Evolutionary conservation across 805 yeast species (phyloP).

Genomic region (Ogataea pilisensis): DNA sequence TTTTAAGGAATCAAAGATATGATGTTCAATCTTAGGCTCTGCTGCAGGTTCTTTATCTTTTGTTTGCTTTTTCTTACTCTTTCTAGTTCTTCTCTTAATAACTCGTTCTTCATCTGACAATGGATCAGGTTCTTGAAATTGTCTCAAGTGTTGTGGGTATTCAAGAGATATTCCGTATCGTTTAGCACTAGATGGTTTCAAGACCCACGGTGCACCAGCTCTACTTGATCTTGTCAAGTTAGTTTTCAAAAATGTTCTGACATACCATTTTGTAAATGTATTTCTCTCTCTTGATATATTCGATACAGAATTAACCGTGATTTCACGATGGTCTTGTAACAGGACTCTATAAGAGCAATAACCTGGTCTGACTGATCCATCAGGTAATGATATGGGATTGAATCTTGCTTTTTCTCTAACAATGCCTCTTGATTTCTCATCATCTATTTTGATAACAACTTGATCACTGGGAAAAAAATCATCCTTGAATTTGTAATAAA

Average conservation of each 20-base stretch:
- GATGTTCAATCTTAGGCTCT: slow-evolving; percentile 4
- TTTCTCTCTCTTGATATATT: slow-evolving; percentile 80
- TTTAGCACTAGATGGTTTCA: slow-evolving; percentile 69
- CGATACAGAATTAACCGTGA: slow-evolving; percentile 60
- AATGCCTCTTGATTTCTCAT: slow-evolving; percentile 49
- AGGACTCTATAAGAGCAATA: slow-evolving; percentile 70
- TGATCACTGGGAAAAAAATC: slow-evolving; percentile 92
- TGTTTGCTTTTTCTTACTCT: slow-evolving; percentile 2
- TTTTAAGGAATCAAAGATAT: slow-evolving; percentile 30
- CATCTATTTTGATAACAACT: slow-evolving; percentile 53
- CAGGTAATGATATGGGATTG: slow-evolving; percentile 40
- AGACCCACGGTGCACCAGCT: slow-evolving; percentile 95
- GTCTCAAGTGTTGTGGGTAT: slow-evolving; percentile 50
- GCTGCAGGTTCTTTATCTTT: slow-evolving; percentile 1
- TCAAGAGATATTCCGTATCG: slow-evolving; percentile 61
- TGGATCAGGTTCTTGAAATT: background rate
- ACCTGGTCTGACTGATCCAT: slow-evolving; percentile 35
- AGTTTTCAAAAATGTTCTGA: slow-evolving; percentile 82
- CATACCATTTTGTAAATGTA: slow-evolving; percentile 82
- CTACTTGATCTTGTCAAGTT: slow-evolving; percentile 73
- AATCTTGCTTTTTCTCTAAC: slow-evolving; percentile 84
- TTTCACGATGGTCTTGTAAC: slow-evolving; percentile 46
- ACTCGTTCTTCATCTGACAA: slow-evolving; percentile 5
- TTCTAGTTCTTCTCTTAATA: slow-evolving; percentile 4
- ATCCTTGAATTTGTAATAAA: slow-evolving; percentile 68